Evolutionary conservation across 352 stramenopile species (phyloP).

Genomic region (Blastocystis sp.): DNA sequence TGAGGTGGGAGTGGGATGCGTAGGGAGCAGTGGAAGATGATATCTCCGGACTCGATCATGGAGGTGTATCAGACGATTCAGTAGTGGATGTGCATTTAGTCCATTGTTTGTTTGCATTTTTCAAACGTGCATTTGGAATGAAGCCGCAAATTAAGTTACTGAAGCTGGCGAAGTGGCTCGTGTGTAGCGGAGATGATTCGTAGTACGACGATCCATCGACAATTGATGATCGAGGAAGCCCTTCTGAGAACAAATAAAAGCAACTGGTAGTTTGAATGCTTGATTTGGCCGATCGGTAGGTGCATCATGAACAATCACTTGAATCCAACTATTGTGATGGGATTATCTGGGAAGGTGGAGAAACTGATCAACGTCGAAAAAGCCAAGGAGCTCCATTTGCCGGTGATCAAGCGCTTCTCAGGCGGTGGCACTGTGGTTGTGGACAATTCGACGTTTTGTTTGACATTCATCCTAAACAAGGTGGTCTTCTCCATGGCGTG

Average conservation of each 20-base stretch:
- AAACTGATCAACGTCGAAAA: constrained; percentile 61
- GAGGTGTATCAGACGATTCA: constrained; percentile 12
- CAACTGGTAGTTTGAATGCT: background rate
- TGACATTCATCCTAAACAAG: constrained; percentile 76
- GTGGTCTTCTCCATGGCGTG: constrained; percentile 60
- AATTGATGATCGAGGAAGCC: constrained; percentile 53
- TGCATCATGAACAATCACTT: constrained; percentile 35
- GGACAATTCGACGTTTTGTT: constrained; percentile 80
- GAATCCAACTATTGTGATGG: constrained; percentile 60
- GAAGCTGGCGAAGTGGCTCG: background rate
- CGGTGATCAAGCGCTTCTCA: constrained; percentile 83
- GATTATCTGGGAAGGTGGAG: constrained; percentile 59
- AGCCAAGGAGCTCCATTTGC: constrained; percentile 62
- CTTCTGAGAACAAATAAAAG: background rate
- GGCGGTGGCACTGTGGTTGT: constrained; percentile 91
- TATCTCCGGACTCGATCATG: constrained; percentile 42
- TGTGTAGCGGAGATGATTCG: background rate
- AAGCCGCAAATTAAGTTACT: constrained; percentile 25
- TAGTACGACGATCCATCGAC: constrained; percentile 42
- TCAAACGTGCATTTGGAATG: background rate
- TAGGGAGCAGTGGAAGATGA: constrained; percentile 41
- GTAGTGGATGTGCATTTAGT: background rate
- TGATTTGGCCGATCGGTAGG: background rate
- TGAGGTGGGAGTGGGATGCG: background rate
- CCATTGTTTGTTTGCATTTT: background rate